phyloP scores from a whole-genome alignment of 805 yeast genomes.

The Barnettozyma pratensis region DNA sequence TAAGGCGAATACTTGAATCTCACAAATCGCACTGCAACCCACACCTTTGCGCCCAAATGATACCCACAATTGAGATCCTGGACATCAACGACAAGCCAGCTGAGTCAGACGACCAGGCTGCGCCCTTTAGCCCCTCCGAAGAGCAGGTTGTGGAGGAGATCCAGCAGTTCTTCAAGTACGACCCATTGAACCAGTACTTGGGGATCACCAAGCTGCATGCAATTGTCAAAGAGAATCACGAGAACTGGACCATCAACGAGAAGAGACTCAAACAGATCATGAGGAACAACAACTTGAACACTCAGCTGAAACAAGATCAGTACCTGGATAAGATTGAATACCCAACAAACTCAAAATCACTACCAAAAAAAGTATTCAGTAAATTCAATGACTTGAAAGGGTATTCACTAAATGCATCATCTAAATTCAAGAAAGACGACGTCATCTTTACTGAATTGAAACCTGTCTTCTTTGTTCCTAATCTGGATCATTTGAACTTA shows the following conservation, averaged over 20 bases:
- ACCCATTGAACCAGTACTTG: slow-evolving; percentile 54
- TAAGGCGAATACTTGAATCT: too few relatives aligned
- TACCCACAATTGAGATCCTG: slow-evolving; percentile 26
- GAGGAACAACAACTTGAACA: slow-evolving; percentile 50
- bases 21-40: too few relatives aligned
- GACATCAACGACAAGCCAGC: slow-evolving; percentile 25
- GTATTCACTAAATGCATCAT: slow-evolving; percentile 53
- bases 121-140: slow-evolving; percentile 25
- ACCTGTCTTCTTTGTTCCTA: slow-evolving; percentile 60
- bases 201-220: slow-evolving; percentile 50
- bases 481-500: slow-evolving; percentile 56
- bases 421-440: slow-evolving; percentile 42
- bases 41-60: not conserved
- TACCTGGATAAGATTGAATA: slow-evolving; percentile 45
- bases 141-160: slow-evolving; percentile 39
- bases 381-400: slow-evolving; percentile 50
- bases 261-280: slow-evolving; percentile 49
- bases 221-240: slow-evolving; percentile 44
- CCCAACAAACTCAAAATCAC: slow-evolving; percentile 30
- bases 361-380: slow-evolving; percentile 41
- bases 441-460: slow-evolving; percentile 55
- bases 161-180: slow-evolving; percentile 62
- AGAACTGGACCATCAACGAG: slow-evolving; percentile 60
- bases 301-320: slow-evolving; percentile 37
- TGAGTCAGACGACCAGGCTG: slow-evolving; percentile 5